Base-by-base conservation (phyloP, 306 rosid species). In the Quercus alba region DNA sequence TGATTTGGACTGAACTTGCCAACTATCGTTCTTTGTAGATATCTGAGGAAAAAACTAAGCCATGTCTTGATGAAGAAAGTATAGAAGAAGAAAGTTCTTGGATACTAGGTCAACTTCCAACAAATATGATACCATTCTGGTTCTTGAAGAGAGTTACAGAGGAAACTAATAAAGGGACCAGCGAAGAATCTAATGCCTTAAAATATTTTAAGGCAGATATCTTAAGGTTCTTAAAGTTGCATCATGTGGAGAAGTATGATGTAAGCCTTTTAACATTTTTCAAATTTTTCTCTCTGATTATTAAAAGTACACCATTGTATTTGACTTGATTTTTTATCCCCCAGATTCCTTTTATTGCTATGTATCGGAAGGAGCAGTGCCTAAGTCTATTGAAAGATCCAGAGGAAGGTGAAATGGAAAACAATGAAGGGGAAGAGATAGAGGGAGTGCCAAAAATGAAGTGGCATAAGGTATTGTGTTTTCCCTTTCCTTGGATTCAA, bases 341-440 rank as follows among this genome's bases (percentile, higher is more conserved):
- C 31, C 78, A 95, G 99, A 86, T 95, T 77, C 98, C 99, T 56
- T 95, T 89, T 84, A 88, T 95, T 83, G 88, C 97, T 5, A 93
- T 90, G 94, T 95, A 95, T 67, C 86, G 98, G 84, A 95, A 93
- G 83, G 99, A 93, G 87, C 97, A 95, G 57, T 89, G 94, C 82
- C 86, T 77, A 56, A 95, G 99, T 87, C 74, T 95, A 74, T 84
- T 93, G 84, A 91, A 90, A 84, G 95, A 91, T 84, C 86, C 84
- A 19, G 90, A 93, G 67, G 84, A 66, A 49, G 79, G 75, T 70
- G 93, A 85, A 26, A 78, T 74, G 76, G 90, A 78, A 61, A 80
- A 86, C 71, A 90, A 87, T 69, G 85, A 77, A 86, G 84, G 81
- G 86, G 90, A 92, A 83, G 86, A 84, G 77, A 80, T 76, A 75